These are phyloP conservation scores for Agaricus blazei DNA, from an alignment of 768 basidiomycete genomes.

Conservation along the genomic window DNA sequence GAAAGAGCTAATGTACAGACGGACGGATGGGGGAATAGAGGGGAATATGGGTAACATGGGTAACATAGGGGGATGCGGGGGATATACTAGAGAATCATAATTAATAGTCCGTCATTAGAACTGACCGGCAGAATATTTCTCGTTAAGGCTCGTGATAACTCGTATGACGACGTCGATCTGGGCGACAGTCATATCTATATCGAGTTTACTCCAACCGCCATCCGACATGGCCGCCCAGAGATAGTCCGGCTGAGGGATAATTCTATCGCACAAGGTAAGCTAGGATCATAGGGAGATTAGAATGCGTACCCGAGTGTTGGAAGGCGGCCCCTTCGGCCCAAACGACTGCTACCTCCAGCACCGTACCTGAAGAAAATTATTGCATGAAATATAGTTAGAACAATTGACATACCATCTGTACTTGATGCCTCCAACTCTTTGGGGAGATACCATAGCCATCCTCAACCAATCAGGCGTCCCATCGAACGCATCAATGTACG, in stretches of 20 bases:
- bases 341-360: constrained; percentile 23
- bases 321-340: constrained; percentile 19
- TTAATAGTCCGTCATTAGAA: background rate
- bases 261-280: constrained; percentile 10
- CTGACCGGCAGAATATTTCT: constrained; percentile 14
- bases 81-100: no score
- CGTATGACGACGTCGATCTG: constrained; percentile 25
- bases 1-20: background rate
- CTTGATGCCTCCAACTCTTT: constrained; percentile 15
- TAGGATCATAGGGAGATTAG: no score
- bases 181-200: constrained; percentile 19
- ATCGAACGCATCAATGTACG: constrained; percentile 22
- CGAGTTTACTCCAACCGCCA: constrained; percentile 25
- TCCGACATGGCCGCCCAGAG: constrained; percentile 24
- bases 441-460: constrained; percentile 25
- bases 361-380: constrained; percentile 17
- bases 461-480: constrained; percentile 20
- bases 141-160: constrained; percentile 18
- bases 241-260: constrained; percentile 27
- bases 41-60: background rate
- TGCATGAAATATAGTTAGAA: background rate
- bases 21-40: background rate
- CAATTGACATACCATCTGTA: constrained; percentile 16
- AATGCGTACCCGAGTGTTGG: constrained; percentile 23
- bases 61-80: no score